phyloP scores from a whole-genome alignment of 371 early-diverging fungal genomes.

The Mortierella sp. region DNA sequence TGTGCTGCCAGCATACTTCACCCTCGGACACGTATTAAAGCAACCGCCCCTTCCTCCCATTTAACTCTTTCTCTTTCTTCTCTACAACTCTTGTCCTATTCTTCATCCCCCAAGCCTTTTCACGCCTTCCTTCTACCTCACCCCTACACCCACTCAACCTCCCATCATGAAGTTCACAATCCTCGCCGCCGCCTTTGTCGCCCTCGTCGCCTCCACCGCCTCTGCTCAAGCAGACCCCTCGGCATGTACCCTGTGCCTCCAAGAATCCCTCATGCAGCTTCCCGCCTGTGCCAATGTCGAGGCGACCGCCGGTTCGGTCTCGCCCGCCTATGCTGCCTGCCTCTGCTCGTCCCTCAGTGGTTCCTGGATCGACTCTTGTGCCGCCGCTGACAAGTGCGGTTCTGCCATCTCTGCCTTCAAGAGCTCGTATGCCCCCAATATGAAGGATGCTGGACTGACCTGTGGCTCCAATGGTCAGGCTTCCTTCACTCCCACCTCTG shows the following conservation, averaged over 20 bases:
- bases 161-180: slow-evolving; percentile 38
- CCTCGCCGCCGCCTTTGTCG: slow-evolving; percentile 4
- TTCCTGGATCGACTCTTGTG: slow-evolving; percentile 43
- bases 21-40: not conserved
- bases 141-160: not conserved
- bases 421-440: slow-evolving; percentile 19
- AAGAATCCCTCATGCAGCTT: slow-evolving; percentile 28
- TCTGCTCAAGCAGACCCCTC: slow-evolving; percentile 34
- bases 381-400: slow-evolving; percentile 24
- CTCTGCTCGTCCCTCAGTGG: slow-evolving; percentile 46
- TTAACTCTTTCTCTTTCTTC: not conserved
- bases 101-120: not conserved
- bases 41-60: not conserved
- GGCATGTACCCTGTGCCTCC: slow-evolving; percentile 39
- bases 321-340: slow-evolving; percentile 38
- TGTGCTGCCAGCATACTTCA: not conserved
- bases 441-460: slow-evolving; percentile 29
- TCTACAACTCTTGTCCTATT: not conserved
- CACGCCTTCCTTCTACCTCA: not conserved
- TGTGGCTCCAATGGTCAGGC: slow-evolving; percentile 20
- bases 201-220: slow-evolving; percentile 24
- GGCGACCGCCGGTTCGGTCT: slow-evolving; percentile 18
- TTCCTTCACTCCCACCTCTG: slow-evolving; percentile 19
- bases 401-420: slow-evolving; percentile 19
- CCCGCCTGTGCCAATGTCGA: slow-evolving; percentile 35